Evolutionary conservation across 495 filamentous ascomycete genomes (phyloP), one percentile per base, ranked within the genome.

Genomic region (Neurospora tetrasperma): DNA sequence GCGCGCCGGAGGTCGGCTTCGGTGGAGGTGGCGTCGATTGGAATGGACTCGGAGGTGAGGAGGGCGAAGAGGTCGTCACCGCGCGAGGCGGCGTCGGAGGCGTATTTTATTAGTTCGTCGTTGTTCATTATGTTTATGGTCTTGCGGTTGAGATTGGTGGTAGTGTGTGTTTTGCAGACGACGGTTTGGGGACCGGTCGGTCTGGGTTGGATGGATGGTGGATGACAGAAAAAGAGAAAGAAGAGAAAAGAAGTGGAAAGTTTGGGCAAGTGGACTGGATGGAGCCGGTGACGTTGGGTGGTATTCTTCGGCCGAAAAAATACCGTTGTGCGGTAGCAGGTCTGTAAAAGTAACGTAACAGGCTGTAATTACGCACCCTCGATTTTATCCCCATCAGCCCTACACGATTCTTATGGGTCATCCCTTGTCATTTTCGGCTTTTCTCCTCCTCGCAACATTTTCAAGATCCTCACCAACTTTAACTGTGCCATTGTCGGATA

Each of bases 41-140:
- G 48, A 23, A 1, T 31, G 5, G 48, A 27, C 2, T 59, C 48
- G 23, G 48, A 59, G 14, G 75, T 75, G 35, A 86, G 77, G 20
- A 85, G 81, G n/a, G 79, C 78, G 77, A 83, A 86, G 7, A 86
- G 80, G 75, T 86, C 84, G 42, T 79, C 78, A 66, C 79, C 76
- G 5, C 78, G 73, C 12, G 78, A 73, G 27, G 83, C 84, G 72
- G 81, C 81, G 35, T 84, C 83, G 71, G 80, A 80, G 3, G 84
- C 84, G 23, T 80, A 83, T 6, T 74, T 54, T 5, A 84, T 62
- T 46, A 86, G 81, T 43, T 86, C 84, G 23, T 72, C 16, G 76
- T 78, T 35, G 77, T 82, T 71, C 73, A 79, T 74, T 40, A 68
- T 74, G 66, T 71, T n/a, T 7, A 7, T 42, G 23, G 39, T 31